Base-by-base conservation (phyloP, 768 basidiomycete species). In the Cyclocybe aegerita region DNA sequence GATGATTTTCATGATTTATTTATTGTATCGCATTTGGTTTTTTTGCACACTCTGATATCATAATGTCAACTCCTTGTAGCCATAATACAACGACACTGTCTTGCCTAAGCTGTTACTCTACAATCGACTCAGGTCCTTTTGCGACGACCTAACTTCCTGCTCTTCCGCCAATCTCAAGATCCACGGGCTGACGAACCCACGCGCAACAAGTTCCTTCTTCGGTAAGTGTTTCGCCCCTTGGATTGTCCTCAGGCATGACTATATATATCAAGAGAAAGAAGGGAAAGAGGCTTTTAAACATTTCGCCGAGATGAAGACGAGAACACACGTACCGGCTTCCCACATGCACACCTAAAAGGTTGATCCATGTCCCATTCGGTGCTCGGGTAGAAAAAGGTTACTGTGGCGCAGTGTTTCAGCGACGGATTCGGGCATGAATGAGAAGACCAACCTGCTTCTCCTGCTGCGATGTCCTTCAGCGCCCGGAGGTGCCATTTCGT, bases 321-420 rank as follows among this genome's bases (percentile, higher is more conserved):
- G 37, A 32, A 39, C n/a, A 29, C 4, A 60, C 70, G 44, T 55
- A 78, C 78, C 44, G 58, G 46, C 2, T 72, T 61, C 11, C 70
- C 71, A 63, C 85, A 86, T 35, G 65, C 51, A 62, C 84, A 86
- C 9, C 70, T 64, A 60, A 86, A 86, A 0, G 78, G 72, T 58
- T 81, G 81, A 14, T 74, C 81, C 83, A 86, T 85, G 40, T 81
- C 75, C 83, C 84, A 86, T 59, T 86, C 84, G 11, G 82, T 86
- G 57, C 76, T 79, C 12, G 83, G 85, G 61, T 86, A 85, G 61
- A 85, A 86, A 60, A 78, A 85, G 2, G 78, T 80, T 48, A 85
- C 71, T 67, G 61, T 31, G 17, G 12, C 42, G 14, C 1, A 35
- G 43, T 10, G 9, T 17, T 43, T 7, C 44, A 40, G 11, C 37